A percentile compares a stretch with the other conserved stretches of the same genome.
Conservation (phyloP, 1,139 yeast species). For the Geotrichum fermentans region DNA sequence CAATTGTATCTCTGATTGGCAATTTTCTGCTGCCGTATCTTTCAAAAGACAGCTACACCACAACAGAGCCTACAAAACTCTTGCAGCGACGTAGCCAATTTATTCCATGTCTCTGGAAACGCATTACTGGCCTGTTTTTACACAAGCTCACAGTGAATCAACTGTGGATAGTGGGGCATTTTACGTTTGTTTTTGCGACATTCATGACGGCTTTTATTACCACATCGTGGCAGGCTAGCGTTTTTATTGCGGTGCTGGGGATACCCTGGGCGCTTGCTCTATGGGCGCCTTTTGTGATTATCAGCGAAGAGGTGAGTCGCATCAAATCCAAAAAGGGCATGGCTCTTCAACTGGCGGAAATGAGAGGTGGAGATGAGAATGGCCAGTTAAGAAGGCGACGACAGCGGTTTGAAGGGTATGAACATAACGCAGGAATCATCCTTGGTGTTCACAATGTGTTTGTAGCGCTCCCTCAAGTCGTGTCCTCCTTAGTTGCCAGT, state of each 20-base stretch:
- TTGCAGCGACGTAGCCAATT: not conserved
- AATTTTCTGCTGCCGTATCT: conserved; percentile 42
- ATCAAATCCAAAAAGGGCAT: conserved; percentile 40
- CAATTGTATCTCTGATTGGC: conserved; percentile 41
- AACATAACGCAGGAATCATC: conserved; percentile 46
- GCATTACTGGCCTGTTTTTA: conserved; percentile 18
- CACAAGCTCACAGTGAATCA: conserved; percentile 33
- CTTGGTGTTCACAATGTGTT: conserved; percentile 48
- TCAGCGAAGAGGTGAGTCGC: conserved; percentile 47
- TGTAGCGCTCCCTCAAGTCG: conserved; percentile 48
- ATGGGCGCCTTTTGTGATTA: conserved; percentile 50
- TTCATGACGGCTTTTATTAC: conserved; percentile 41
- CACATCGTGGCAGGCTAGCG: conserved; percentile 39
- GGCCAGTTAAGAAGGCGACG: conserved; percentile 28
- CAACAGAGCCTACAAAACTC: not conserved
- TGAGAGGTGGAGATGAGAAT: not conserved
- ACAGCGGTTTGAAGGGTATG: conserved; percentile 28
- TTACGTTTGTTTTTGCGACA: conserved; percentile 42
- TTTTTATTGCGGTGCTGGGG: conserved; percentile 44
- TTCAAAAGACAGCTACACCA: conserved; percentile 25
- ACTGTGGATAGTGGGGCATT: conserved; percentile 44
- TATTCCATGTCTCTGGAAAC: too few relatives aligned
- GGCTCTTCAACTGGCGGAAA: not conserved
- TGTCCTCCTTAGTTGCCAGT: conserved; percentile 43
- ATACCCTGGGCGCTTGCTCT: conserved; percentile 50